Evolutionary conservation across 1,284 basidiomycete species (phyloP).

Genomic region (Tilletia indica): DNA sequence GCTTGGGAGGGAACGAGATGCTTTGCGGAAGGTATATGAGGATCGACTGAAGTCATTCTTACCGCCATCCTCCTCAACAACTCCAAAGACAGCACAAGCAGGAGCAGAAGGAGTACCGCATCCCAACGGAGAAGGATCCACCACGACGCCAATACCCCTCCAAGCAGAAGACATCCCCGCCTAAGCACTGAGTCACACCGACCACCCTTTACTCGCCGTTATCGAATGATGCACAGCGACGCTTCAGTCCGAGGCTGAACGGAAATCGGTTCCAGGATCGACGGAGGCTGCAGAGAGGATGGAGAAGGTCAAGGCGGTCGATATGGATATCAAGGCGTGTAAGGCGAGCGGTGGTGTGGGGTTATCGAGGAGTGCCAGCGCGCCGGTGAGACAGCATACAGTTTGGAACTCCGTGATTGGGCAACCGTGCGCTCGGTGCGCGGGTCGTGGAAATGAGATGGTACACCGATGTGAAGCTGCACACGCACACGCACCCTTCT

Average conservation of each 20-base stretch:
- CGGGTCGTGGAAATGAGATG: no score
- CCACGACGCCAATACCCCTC: no score
- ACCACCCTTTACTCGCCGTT: slow-evolving; percentile 17
- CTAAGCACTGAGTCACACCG: not conserved
- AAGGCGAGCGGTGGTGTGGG: no score
- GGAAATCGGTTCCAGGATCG: slow-evolving; percentile 18
- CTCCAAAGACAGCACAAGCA: not conserved
- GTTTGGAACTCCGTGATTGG: no score
- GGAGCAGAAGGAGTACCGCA: not conserved
- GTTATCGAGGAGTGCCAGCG: no score
- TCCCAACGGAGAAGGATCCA: no score
- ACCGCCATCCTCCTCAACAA: not conserved
- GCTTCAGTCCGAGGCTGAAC: not conserved
- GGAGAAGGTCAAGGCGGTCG: slow-evolving; percentile 40
- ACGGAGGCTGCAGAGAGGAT: slow-evolving; percentile 25
- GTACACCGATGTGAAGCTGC: no score
- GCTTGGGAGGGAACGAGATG: slow-evolving; percentile 15
- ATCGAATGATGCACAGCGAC: not conserved
- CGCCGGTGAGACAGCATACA: no score
- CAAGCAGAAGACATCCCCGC: no score
- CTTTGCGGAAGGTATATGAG: not conserved
- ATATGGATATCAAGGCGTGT: slow-evolving; percentile 21
- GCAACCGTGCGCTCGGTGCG: no score
- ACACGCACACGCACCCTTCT: no score
- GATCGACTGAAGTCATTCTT: not conserved